Evolutionary conservation across 75 land plant species (phyloP).

Genomic region (Sequoiadendron giganteum): DNA sequence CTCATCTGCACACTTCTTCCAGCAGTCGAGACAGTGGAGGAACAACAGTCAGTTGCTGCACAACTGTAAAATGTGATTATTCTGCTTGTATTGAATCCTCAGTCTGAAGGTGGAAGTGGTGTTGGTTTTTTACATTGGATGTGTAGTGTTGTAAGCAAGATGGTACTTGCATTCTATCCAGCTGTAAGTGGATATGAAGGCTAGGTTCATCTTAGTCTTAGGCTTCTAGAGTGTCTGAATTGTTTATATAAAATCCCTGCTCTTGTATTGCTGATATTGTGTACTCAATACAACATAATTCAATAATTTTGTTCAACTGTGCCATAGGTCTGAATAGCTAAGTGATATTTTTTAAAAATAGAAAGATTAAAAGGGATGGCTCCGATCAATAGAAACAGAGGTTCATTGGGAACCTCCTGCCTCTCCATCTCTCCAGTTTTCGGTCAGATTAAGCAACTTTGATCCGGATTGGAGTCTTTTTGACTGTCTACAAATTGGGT

Average conservation of each 20-base stretch:
- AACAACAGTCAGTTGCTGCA: constrained; percentile 76
- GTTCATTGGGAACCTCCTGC: too few species aligned
- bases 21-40: constrained; percentile 61
- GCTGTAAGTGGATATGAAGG: background rate
- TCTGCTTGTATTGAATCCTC: background rate
- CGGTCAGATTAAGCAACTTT: too few species aligned
- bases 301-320: background rate
- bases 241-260: background rate
- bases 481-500: background rate
- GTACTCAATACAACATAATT: background rate
- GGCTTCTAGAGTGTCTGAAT: background rate
- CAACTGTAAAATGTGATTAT: constrained; percentile 1
- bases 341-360: too few species aligned
- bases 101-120: background rate
- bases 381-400: too few species aligned
- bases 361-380: too few species aligned
- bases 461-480: too few species aligned
- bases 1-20: constrained; percentile 90
- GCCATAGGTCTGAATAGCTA: background rate
- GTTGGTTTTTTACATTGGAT: background rate
- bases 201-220: background rate
- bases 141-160: background rate
- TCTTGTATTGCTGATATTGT: background rate
- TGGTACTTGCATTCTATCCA: constrained; percentile 10
- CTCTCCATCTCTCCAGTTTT: too few species aligned